phyloP scores from a whole-genome alignment of 139 green algal genomes.

The Closterium sp. region DNA sequence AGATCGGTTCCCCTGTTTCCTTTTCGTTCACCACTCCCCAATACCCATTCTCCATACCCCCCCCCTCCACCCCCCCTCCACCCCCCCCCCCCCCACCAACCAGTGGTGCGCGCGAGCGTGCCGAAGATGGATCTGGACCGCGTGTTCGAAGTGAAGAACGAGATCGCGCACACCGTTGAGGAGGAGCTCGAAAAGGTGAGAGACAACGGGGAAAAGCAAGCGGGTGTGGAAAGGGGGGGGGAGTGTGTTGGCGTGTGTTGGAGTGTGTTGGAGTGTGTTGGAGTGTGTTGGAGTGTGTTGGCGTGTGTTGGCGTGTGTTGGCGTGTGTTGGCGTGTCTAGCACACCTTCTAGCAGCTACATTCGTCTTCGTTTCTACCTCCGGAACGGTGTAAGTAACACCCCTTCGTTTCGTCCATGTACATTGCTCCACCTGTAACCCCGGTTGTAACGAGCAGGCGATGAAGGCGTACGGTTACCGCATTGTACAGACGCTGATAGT shows the following conservation, averaged over 20 bases:
- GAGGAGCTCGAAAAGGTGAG: conserved; percentile 65
- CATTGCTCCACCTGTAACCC: background rate
- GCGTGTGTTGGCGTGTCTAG: too few species aligned
- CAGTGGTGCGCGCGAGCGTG: conserved; percentile 70
- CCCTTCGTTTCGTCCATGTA: too few species aligned
- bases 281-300: too few species aligned
- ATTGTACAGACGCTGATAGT: conserved; percentile 62
- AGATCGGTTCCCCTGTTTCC: conserved; percentile 66
- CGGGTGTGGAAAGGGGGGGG: background rate
- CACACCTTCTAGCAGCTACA: too few species aligned
- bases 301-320: too few species aligned
- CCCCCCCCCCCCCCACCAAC: conserved; percentile 13
- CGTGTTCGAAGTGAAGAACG: conserved; percentile 71
- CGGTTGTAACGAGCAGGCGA: conserved; percentile 56
- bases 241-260: too few species aligned
- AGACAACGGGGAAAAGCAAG: too few species aligned
- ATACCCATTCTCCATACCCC: background rate
- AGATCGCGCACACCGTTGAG: conserved; percentile 79
- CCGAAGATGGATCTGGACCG: conserved; percentile 66
- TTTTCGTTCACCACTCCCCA: background rate
- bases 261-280: too few species aligned
- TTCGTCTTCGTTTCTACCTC: too few species aligned
- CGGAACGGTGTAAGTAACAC: too few species aligned
- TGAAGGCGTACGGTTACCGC: conserved; percentile 78
- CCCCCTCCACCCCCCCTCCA: too few species aligned